phyloP scores from a whole-genome alignment of 352 stramenopile species.

The Phytopythium litorale region DNA sequence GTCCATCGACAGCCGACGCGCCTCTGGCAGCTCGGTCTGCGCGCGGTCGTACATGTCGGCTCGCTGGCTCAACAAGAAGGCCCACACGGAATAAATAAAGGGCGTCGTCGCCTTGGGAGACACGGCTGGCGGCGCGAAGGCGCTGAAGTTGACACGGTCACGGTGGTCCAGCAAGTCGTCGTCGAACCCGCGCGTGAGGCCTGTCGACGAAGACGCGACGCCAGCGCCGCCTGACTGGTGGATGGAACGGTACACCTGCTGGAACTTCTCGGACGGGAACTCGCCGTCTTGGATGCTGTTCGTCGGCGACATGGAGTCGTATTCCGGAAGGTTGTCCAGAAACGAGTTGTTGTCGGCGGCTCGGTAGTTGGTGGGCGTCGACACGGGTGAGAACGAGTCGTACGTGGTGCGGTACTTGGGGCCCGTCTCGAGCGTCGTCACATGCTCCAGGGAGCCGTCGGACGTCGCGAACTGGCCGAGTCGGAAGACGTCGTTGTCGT shows the following conservation, averaged over 20 bases:
- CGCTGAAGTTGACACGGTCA: conserved; percentile 77
- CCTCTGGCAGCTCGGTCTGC: conserved; percentile 27
- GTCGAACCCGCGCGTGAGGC: neutral
- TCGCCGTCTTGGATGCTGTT: conserved; percentile 53
- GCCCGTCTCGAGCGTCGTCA: conserved; percentile 27
- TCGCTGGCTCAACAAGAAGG: conserved; percentile 67
- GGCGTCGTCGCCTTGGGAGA: conserved; percentile 41
- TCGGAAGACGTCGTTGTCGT: conserved; percentile 33
- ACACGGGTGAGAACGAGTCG: conserved; percentile 40
- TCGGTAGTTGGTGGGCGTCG: conserved; percentile 26
- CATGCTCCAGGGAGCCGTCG: conserved; percentile 24
- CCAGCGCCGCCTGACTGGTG: conserved; percentile 25
- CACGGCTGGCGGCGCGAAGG: conserved; percentile 62
- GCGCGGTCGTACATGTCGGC: conserved; percentile 64
- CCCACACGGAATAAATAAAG: conserved; percentile 73
- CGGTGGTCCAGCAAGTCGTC: conserved; percentile 18
- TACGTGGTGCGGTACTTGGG: conserved; percentile 45
- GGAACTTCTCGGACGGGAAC: conserved; percentile 68
- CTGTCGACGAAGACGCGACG: conserved; percentile 5
- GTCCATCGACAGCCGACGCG: conserved; percentile 47
- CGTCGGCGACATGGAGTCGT: conserved; percentile 50
- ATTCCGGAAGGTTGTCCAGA: conserved; percentile 25
- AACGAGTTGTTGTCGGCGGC: conserved; percentile 18
- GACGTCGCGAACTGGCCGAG: conserved; percentile 26
- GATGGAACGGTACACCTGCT: conserved; percentile 74